A percentile compares a stretch with the other conserved stretches of the same genome.
Conservation (phyloP, 805 yeast genomes). For the Hanseniaspora valbyensis region DNA sequence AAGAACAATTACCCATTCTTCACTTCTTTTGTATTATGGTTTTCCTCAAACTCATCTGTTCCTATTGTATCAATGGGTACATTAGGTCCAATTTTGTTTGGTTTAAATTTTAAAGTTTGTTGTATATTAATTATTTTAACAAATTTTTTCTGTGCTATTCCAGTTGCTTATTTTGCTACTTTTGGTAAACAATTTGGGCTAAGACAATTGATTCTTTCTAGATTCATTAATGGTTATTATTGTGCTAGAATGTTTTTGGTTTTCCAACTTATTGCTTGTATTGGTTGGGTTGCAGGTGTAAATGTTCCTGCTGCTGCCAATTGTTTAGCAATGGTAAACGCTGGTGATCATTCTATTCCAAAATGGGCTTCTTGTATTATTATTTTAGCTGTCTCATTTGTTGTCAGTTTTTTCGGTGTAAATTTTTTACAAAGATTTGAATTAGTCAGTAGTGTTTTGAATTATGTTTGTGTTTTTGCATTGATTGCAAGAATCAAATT, state of each 20-base stretch:
- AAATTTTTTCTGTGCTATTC: slow-evolving; percentile 56
- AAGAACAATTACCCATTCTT: slow-evolving; percentile 54
- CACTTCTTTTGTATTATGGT: slow-evolving; percentile 80
- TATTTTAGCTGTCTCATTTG: slow-evolving; percentile 52
- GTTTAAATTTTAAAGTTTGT: slow-evolving; percentile 62
- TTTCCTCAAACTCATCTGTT: slow-evolving; percentile 78
- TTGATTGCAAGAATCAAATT: slow-evolving; percentile 66
- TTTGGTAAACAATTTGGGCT: slow-evolving; percentile 79
- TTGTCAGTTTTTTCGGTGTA: slow-evolving; percentile 80
- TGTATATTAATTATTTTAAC: slow-evolving; percentile 61
- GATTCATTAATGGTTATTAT: slow-evolving; percentile 64
- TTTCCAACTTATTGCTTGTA: slow-evolving; percentile 71
- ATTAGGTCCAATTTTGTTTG: slow-evolving; percentile 52
- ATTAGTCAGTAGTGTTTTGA: slow-evolving; percentile 85
- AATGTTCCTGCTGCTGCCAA: slow-evolving; percentile 76
- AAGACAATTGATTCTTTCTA: slow-evolving; percentile 74
- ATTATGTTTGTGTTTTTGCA: slow-evolving; percentile 57
- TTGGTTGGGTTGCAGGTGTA: slow-evolving; percentile 93
- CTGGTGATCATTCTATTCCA: slow-evolving; percentile 45
- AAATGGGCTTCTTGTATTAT: slow-evolving; percentile 86
- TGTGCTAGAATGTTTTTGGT: slow-evolving; percentile 68
- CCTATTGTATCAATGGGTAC: slow-evolving; percentile 75
- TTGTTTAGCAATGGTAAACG: slow-evolving; percentile 63
- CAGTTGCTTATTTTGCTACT: slow-evolving; percentile 73
- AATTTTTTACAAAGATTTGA: slow-evolving; percentile 69